Conservation (phyloP, 2,329 filamentous ascomycete genomes). For the Ilyonectria destructans region DNA sequence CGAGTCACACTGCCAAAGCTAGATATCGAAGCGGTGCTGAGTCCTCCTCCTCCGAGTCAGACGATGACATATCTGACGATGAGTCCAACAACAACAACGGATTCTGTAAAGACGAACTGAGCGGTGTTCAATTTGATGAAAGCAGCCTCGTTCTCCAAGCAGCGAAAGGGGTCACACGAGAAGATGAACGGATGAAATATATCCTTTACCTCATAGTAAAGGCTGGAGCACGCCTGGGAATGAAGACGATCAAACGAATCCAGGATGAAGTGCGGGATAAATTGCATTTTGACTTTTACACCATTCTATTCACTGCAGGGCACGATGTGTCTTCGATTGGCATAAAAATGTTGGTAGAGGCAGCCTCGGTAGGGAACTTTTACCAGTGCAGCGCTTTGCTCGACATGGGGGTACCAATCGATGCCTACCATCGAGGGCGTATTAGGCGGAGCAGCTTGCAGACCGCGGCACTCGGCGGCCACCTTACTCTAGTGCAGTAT, state of each 20-base stretch:
- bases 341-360: neutral
- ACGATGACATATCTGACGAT: neutral
- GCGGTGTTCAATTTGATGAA: neutral
- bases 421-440: no score
- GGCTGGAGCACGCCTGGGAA: neutral
- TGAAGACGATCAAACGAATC: no score
- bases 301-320: neutral
- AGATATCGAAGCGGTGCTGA: no score
- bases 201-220: constrained; percentile 1
- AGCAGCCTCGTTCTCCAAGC: neutral
- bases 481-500: neutral
- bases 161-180: neutral
- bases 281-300: neutral
- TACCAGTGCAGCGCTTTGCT: neutral
- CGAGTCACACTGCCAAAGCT: neutral
- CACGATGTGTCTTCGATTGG: neutral
- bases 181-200: no score
- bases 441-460: constrained; percentile 13
- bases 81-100: neutral
- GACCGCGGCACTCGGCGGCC: neutral
- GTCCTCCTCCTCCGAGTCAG: neutral
- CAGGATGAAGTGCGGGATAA: neutral
- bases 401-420: constrained; percentile 12
- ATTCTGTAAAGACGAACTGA: neutral
- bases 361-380: neutral